phyloP scores from a whole-genome alignment of 2,329 filamentous ascomycete genomes.

The Tolypocladium ovalisporum region DNA sequence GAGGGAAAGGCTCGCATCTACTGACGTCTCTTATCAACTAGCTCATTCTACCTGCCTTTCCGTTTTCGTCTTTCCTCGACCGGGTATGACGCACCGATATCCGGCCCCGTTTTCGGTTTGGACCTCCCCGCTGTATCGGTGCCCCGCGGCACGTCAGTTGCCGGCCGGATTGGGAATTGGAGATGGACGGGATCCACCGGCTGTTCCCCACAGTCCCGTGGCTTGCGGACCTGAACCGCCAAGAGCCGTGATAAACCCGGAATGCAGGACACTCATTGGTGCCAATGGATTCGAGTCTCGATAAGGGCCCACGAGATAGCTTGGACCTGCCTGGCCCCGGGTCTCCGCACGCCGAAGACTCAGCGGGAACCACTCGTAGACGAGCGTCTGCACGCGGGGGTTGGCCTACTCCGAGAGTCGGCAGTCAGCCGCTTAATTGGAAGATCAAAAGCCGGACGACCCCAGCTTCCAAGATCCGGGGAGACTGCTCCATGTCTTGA shows the following conservation, averaged over 20 bases:
- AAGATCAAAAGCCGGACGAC: no score
- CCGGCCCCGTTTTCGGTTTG: not conserved
- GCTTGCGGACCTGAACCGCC: not conserved
- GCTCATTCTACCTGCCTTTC: not conserved
- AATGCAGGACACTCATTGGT: not conserved
- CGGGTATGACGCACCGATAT: not conserved
- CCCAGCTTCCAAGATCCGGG: not conserved
- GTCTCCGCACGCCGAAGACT: no score
- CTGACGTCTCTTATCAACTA: not conserved
- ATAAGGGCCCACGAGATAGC: not conserved
- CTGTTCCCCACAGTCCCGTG: not conserved
- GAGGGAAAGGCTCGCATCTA: no score
- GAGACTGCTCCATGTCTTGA: not conserved
- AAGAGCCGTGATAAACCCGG: not conserved
- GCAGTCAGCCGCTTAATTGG: not conserved
- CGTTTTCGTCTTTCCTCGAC: not conserved
- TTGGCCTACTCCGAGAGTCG: not conserved
- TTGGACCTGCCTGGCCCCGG: not conserved
- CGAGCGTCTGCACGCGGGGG: not conserved
- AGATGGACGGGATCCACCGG: not conserved
- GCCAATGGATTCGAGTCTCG: not conserved
- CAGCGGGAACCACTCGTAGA: no score
- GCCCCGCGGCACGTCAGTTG: not conserved
- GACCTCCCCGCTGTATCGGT: not conserved
- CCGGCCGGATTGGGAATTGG: not conserved